phyloP scores from a whole-genome alignment of 2,329 filamentous ascomycete genomes.

The Penicillium sp. region DNA sequence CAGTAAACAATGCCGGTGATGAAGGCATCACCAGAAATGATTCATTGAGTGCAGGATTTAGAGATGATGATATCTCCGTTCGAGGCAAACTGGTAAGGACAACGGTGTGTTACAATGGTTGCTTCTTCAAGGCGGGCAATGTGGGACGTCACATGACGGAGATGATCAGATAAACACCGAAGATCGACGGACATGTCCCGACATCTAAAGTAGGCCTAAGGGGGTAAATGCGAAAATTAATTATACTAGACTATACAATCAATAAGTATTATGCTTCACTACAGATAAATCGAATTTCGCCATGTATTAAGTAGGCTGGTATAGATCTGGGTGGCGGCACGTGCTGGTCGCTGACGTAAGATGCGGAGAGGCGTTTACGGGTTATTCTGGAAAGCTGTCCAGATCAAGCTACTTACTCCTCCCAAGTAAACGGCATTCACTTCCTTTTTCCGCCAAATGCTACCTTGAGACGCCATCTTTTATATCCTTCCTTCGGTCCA shows the following conservation, averaged over 20 bases:
- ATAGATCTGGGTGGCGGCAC: constrained; percentile 10
- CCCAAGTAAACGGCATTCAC: constrained; percentile 7
- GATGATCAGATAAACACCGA: constrained; percentile 9
- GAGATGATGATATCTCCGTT: background rate
- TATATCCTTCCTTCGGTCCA: constrained; percentile 17
- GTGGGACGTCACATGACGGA: constrained; percentile 8
- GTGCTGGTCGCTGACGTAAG: constrained; percentile 21
- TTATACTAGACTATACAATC: background rate
- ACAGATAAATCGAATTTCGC: background rate
- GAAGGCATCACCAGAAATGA: constrained; percentile 22
- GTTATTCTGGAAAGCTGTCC: constrained; percentile 22
- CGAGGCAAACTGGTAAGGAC: background rate
- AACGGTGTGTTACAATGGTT: background rate
- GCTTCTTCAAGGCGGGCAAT: constrained; percentile 1
- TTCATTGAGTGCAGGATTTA: constrained; percentile 9
- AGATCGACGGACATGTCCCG: background rate
- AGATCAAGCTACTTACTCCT: constrained; percentile 16
- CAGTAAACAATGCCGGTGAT: constrained; percentile 43
- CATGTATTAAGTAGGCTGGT: background rate
- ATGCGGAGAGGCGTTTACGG: constrained; percentile 17
- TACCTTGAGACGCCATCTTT: constrained; percentile 1
- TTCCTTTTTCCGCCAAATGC: constrained; percentile 10
- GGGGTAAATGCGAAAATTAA: background rate
- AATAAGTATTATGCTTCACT: background rate
- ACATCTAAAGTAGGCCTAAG: background rate